phyloP scores from a whole-genome alignment of 176 grass and related monocot species.

The Oryza coarctata region DNA sequence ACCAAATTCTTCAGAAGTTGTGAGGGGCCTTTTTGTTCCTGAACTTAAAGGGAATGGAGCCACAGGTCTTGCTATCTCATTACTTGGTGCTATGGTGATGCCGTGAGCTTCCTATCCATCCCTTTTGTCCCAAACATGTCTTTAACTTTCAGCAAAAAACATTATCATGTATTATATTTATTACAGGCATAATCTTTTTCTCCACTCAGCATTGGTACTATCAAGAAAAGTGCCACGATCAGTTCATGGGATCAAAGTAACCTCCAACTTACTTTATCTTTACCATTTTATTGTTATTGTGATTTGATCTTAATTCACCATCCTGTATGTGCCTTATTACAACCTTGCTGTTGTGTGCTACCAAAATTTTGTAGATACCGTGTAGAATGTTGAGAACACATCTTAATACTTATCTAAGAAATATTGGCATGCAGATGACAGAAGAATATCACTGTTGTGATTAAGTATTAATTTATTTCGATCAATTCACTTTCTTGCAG shows the following conservation, averaged over 20 bases:
- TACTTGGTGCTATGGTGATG: constrained; percentile 99
- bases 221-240: constrained; percentile 96
- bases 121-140: neutral
- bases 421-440: neutral
- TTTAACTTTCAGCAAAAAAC: neutral
- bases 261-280: neutral
- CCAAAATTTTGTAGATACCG: neutral
- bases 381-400: neutral
- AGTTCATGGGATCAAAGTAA: constrained; percentile 87
- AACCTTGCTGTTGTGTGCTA: neutral
- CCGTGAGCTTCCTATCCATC: constrained; percentile 62
- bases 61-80: constrained; percentile 85
- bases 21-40: constrained; percentile 93
- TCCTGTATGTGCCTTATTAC: no score
- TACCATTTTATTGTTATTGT: constrained; percentile 9
- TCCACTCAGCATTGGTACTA: constrained; percentile 92
- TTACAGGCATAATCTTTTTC: constrained; percentile 97
- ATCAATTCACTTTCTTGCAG: constrained; percentile 52
- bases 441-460: neutral
- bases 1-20: constrained; percentile 81
- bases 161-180: constrained; percentile 18
- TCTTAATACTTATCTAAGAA: neutral
- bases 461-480: constrained; percentile 20
- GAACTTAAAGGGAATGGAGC: constrained; percentile 96
- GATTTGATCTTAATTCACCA: neutral